Evolutionary conservation across 169 alveolate genomes (phyloP), one percentile per base, ranked within the genome.

Genomic region (Sarcocystis neurona): DNA sequence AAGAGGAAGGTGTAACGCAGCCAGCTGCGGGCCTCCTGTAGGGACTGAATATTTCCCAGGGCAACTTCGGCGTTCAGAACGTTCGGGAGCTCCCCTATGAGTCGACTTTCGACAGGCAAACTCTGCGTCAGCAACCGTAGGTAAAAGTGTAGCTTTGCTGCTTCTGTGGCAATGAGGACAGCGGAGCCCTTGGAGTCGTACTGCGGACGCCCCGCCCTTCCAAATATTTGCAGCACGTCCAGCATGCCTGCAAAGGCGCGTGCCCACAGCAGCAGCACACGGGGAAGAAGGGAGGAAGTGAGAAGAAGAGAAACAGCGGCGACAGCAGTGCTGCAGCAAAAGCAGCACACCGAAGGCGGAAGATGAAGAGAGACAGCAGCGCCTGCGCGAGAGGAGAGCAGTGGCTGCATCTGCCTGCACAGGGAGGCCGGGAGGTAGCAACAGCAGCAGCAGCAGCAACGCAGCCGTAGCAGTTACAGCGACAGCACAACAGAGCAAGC

Each of bases 201-300:
- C 79, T 98, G 99, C 0, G 99, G 99, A 70, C 99, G 94, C 8
- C 99, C 99, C 0, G 99, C 99, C 66, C 99, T 95, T 3, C 99
- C 99, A 90, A 99, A 96, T 99, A 99, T 98, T 8, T 99, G 99
- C 79, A 97, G 94, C 50, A 99, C 97, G 93, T 99, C 99, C 93
- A 98, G 75, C 27, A 92, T 15, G 48, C 48, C 75, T 78, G 86
- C 23, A 80, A 18, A 18, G 5, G n/a, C 39, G 20, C 6, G 2
- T 18, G 34, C 50, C 30, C 30, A 68, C 50, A 68, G 18, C 6
- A 12, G 30, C 15, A 1, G 27, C 32, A 18, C 53, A 10, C 41
- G 79, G 20, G 79, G 79, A 18, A 27, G 70, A 58, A 8, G 18
- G 79, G 30, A 8, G 79, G 30, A 18, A 70, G 18, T 37, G 79